Conservation (phyloP, 441 rosid species). For the Populus tomentosa region DNA sequence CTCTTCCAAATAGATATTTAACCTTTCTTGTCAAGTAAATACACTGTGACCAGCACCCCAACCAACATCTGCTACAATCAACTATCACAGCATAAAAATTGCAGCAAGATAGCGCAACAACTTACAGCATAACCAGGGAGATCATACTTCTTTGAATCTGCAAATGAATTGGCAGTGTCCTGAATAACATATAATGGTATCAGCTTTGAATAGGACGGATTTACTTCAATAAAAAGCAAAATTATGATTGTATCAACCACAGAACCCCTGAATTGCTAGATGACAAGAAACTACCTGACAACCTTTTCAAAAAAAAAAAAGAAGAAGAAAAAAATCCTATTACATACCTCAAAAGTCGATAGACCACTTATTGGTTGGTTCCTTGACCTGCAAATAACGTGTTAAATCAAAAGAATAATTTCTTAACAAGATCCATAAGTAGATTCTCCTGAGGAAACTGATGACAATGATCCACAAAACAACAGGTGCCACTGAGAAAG, state of each 20-base stretch:
- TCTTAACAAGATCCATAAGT: constrained; percentile 2
- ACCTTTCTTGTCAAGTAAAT: not conserved
- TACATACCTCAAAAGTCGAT: constrained; percentile 46
- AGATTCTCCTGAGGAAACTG: not conserved
- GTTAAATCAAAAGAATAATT: constrained; percentile 9
- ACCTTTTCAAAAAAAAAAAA: not conserved
- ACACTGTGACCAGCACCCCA: not conserved
- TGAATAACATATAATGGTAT: constrained; percentile 29
- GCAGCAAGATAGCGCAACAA: constrained; percentile 14
- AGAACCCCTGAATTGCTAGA: not conserved
- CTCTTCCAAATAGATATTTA: not conserved
- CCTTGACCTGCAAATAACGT: constrained; percentile 43
- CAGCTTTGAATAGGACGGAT: constrained; percentile 4
- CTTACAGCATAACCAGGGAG: constrained; percentile 92
- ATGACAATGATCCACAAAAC: not conserved
- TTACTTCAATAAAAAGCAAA: not conserved
- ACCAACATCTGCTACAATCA: not conserved
- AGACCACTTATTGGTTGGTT: constrained; percentile 28
- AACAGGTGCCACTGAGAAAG: not conserved
- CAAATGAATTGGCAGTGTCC: constrained; percentile 28
- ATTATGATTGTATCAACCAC: not conserved
- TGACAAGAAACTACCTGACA: not conserved
- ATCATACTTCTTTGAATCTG: constrained; percentile 56
- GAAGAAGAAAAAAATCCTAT: not conserved
- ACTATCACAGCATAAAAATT: not conserved